Conservation (phyloP, 495 filamentous ascomycete genomes). For the Halenospora varia region DNA sequence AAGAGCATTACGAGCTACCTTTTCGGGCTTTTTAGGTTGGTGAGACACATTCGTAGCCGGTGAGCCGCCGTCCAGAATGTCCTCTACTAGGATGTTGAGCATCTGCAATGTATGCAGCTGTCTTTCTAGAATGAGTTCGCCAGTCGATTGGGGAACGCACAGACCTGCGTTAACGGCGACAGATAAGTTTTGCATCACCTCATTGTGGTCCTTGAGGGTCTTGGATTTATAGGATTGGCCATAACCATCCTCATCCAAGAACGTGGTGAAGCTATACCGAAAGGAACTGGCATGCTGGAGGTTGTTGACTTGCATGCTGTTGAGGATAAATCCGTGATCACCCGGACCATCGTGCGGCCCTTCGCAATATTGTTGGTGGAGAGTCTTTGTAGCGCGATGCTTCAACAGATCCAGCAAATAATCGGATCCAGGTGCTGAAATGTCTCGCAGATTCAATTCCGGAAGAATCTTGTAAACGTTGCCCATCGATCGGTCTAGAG, state of each 20-base stretch:
- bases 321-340: slow-evolving; percentile 22
- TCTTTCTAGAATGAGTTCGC: slow-evolving; percentile 32
- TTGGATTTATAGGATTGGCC: slow-evolving; percentile 4
- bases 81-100: slow-evolving; percentile 23
- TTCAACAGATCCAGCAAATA: slow-evolving; percentile 28
- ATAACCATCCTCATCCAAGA: slow-evolving; percentile 22
- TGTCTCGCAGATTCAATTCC: slow-evolving; percentile 37
- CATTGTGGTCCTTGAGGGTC: neutral
- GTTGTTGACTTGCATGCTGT: slow-evolving; percentile 21
- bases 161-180: slow-evolving; percentile 15
- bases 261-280: slow-evolving; percentile 22
- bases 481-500: slow-evolving; percentile 21
- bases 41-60: slow-evolving; percentile 13
- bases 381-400: slow-evolving; percentile 27
- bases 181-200: neutral
- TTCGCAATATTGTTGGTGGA: slow-evolving; percentile 25
- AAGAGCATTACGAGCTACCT: slow-evolving; percentile 18
- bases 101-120: slow-evolving; percentile 26
- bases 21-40: slow-evolving; percentile 15
- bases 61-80: slow-evolving; percentile 32
- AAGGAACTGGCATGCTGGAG: slow-evolving; percentile 14
- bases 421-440: slow-evolving; percentile 27
- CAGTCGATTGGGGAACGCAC: slow-evolving; percentile 24
- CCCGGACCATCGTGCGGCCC: slow-evolving; percentile 15
- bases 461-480: slow-evolving; percentile 28